These are phyloP conservation scores for Posidonia australis DNA, from an alignment of 106 monocot species.

Conservation along the genomic window DNA sequence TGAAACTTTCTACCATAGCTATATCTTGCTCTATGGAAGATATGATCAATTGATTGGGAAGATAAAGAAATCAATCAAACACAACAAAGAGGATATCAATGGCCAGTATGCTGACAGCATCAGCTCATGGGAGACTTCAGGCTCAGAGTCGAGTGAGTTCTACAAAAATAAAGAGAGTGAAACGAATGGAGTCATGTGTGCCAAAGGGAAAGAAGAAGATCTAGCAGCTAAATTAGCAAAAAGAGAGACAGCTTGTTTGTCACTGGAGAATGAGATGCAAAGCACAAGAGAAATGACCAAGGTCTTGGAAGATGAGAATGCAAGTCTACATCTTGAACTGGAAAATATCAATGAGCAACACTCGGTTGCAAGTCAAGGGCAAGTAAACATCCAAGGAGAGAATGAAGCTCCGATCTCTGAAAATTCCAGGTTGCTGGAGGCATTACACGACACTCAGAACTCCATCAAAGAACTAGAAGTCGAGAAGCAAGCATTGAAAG, in stretches of 20 bases:
- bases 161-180: neutral
- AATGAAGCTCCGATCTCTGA: conserved; percentile 8
- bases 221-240: conserved; percentile 12
- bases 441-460: conserved; percentile 6
- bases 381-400: conserved; percentile 6
- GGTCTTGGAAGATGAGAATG: conserved; percentile 19
- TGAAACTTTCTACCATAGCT: conserved; percentile 25
- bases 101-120: conserved; percentile 7
- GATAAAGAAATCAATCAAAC: conserved; percentile 15
- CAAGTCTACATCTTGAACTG: conserved; percentile 7
- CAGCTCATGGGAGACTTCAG: conserved; percentile 30
- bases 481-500: neutral
- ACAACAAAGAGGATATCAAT: conserved; percentile 12
- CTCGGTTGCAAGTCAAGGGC: neutral
- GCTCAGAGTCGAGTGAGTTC: conserved; percentile 25
- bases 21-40: conserved; percentile 21
- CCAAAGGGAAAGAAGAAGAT: conserved; percentile 1
- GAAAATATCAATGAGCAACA: conserved; percentile 6
- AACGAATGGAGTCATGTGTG: neutral
- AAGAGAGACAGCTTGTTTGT: conserved; percentile 2
- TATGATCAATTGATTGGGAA: conserved; percentile 34
- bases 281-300: conserved; percentile 6
- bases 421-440: conserved; percentile 1
- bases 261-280: conserved; percentile 4
- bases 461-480: conserved; percentile 8